Percentiles rank a stretch among this genome's conserved stretches.
Conservation (phyloP, 2,329 filamentous ascomycete species). For the Karstenula rhodostoma region DNA sequence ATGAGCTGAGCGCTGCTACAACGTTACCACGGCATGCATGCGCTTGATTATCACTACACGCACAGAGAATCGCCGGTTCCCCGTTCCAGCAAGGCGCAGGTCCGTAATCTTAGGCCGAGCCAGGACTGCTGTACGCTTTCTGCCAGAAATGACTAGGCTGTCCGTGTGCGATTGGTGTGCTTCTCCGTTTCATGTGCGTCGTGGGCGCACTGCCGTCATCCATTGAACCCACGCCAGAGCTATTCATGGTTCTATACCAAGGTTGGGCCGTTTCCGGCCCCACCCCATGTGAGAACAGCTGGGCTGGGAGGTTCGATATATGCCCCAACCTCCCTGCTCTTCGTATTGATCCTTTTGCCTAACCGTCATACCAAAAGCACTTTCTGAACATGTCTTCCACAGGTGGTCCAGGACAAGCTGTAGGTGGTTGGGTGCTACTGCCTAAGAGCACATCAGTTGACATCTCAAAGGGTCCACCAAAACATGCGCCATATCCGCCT, state of each 20-base stretch:
- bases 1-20: slow-evolving; percentile 1
- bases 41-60: slow-evolving; percentile 12
- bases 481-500: slow-evolving; percentile 42
- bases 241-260: slow-evolving; percentile 28
- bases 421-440: slow-evolving; percentile 14
- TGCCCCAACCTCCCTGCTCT: slow-evolving; percentile 15
- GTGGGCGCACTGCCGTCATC: slow-evolving; percentile 33
- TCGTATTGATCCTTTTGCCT: slow-evolving; percentile 17
- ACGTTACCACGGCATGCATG: not conserved
- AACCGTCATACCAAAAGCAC: not conserved
- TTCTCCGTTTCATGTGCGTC: slow-evolving; percentile 20
- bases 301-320: slow-evolving; percentile 31
- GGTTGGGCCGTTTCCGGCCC: slow-evolving; percentile 28
- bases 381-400: slow-evolving; percentile 24
- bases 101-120: slow-evolving; percentile 18
- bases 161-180: slow-evolving; percentile 23
- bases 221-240: slow-evolving; percentile 27
- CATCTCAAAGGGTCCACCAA: slow-evolving; percentile 21
- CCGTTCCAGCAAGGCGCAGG: slow-evolving; percentile 23
- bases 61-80: slow-evolving; percentile 21
- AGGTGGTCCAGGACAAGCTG: slow-evolving; percentile 19
- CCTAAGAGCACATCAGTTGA: slow-evolving; percentile 8
- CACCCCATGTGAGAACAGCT: slow-evolving; percentile 21
- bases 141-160: slow-evolving; percentile 16
- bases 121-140: slow-evolving; percentile 19